These are phyloP conservation scores for Talaromyces pinophilus DNA, from an alignment of 2,329 filamentous ascomycete genomes.

Conservation along the genomic window DNA sequence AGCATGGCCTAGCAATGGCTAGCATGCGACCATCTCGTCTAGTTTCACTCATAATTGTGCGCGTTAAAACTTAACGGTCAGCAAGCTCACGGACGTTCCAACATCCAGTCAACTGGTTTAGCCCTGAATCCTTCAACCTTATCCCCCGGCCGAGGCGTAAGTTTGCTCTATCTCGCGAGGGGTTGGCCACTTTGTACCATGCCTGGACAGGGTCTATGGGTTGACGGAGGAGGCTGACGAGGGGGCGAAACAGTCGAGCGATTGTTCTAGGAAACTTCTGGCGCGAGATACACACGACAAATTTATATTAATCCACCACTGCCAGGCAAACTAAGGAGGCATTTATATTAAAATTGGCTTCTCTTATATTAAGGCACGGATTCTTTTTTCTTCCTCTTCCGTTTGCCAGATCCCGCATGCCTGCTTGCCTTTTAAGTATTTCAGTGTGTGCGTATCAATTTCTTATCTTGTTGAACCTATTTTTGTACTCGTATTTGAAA, in stretches of 20 bases:
- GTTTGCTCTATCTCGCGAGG: background rate
- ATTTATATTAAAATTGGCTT: slow-evolving; percentile 8
- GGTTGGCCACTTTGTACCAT: background rate
- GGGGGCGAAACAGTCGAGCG: background rate
- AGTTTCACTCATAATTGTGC: background rate
- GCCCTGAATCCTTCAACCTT: background rate
- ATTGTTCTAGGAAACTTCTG: slow-evolving; percentile 5
- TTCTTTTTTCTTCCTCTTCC: background rate
- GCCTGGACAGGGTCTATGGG: background rate
- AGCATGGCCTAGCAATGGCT: background rate
- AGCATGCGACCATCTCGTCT: background rate
- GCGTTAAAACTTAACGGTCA: background rate
- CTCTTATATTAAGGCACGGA: background rate
- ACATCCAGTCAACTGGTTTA: background rate
- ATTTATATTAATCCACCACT: slow-evolving; percentile 6
- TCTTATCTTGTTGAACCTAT: background rate
- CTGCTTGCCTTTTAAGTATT: slow-evolving; percentile 1
- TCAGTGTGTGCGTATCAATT: background rate
- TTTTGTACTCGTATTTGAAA: background rate
- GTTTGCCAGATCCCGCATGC: background rate
- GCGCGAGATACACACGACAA: slow-evolving; percentile 2
- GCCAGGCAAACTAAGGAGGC: background rate
- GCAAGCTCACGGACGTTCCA: background rate
- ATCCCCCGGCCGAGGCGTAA: background rate
- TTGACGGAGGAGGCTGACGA: slow-evolving; percentile 4